Evolutionary conservation across 129 eudicot species (phyloP).

Genomic region (Escallonia rubra): DNA sequence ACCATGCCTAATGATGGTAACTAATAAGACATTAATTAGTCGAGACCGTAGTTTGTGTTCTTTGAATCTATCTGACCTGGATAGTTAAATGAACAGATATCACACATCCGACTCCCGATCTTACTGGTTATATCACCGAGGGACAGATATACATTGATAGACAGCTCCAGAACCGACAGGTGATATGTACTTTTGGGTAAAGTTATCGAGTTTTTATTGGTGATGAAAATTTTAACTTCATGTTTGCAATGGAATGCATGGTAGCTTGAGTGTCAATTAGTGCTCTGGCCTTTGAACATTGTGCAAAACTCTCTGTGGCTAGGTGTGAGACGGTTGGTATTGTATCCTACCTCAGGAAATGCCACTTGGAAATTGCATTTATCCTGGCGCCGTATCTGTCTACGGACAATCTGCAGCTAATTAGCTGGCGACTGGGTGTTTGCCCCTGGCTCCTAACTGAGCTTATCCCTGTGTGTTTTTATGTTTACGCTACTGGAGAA

Average conservation of each 20-base stretch:
- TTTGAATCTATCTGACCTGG: neutral
- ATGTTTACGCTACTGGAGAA: no score
- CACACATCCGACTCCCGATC: constrained; percentile 99
- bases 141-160: constrained; percentile 97
- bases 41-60: neutral
- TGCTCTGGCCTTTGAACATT: neutral
- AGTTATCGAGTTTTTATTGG: neutral
- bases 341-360: no score
- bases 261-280: neutral
- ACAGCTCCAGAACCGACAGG: constrained; percentile 97
- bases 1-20: constrained; percentile 99
- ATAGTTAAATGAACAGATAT: constrained; percentile 53
- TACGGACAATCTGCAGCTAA: no score
- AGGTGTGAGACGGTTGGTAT: no score
- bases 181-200: constrained; percentile 10
- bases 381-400: no score
- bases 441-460: no score
- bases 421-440: no score
- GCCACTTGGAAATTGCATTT: no score
- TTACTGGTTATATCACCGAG: constrained; percentile 97
- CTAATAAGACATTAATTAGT: neutral
- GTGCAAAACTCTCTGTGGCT: no score
- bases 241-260: neutral
- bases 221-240: neutral
- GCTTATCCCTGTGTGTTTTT: no score